A percentile compares a stretch with the other conserved stretches of the same genome.
phyloP scores from a whole-genome alignment of 352 stramenopile species.

The Globisporangium polare region DNA sequence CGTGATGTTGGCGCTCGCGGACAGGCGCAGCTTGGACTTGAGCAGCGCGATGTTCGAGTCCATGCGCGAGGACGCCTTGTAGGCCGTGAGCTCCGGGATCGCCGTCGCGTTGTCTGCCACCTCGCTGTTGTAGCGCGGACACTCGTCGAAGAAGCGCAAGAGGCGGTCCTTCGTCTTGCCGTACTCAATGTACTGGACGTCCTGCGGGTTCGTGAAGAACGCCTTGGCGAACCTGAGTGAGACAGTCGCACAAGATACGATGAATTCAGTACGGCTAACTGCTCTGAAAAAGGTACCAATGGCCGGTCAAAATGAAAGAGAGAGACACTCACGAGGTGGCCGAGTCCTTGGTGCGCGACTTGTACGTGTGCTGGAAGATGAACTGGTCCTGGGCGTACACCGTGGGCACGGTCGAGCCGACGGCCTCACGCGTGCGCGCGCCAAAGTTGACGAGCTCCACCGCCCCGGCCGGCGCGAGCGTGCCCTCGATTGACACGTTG shows the following conservation, averaged over 20 bases:
- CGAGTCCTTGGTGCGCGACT: constrained; percentile 50
- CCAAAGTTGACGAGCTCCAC: constrained; percentile 41
- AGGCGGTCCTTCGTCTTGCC: constrained; percentile 36
- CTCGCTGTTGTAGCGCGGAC: constrained; percentile 40
- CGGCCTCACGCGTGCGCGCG: constrained; percentile 25
- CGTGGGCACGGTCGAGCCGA: constrained; percentile 5
- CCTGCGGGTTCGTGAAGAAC: constrained; percentile 48
- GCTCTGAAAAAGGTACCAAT: too few species aligned
- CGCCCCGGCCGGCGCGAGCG: constrained; percentile 29
- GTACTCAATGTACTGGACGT: constrained; percentile 43
- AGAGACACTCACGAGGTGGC: constrained; percentile 40
- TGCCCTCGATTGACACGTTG: constrained; percentile 37
- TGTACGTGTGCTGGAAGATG: constrained; percentile 56
- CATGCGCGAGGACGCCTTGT: constrained; percentile 26
- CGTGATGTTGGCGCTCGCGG: constrained; percentile 16
- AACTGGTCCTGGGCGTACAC: constrained; percentile 33
- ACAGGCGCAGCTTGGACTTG: constrained; percentile 13
- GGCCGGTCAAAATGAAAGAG: not conserved
- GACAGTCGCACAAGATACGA: not conserved
- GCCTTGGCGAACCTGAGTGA: constrained; percentile 34
- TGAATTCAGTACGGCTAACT: not conserved
- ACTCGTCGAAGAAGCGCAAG: constrained; percentile 60
- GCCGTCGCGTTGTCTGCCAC: constrained; percentile 43
- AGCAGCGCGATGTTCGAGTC: constrained; percentile 17
- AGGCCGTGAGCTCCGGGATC: constrained; percentile 23